Conservation (phyloP, 805 yeast species). For the Candida sanyiensis region DNA sequence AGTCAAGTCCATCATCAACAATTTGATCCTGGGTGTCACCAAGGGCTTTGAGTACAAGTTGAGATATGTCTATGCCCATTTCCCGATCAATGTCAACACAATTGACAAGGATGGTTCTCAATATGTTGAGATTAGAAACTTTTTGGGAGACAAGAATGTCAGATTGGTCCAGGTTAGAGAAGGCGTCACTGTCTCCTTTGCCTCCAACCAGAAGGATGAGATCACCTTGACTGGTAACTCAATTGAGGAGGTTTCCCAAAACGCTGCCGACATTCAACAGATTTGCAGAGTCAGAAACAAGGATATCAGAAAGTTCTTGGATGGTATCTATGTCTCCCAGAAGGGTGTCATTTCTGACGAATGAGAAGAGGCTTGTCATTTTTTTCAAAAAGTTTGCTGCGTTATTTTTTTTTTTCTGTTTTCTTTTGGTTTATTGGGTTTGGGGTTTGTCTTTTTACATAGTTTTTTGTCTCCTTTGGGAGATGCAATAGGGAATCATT, state of each 20-base stretch:
- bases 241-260: constrained; percentile 94
- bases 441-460: constrained; percentile 6
- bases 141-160: constrained; percentile 98
- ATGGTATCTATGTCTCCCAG: constrained; percentile 99
- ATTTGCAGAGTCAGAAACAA: constrained; percentile 98
- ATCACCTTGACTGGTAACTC: constrained; percentile 91
- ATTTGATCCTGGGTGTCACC: constrained; percentile 98
- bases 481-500: constrained; percentile 10
- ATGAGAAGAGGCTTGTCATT: constrained; percentile 15
- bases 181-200: constrained; percentile 83
- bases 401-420: background rate
- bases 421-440: background rate
- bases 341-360: constrained; percentile 75
- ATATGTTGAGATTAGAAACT: constrained; percentile 95
- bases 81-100: constrained; percentile 98
- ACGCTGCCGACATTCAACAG: constrained; percentile 98
- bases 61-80: constrained; percentile 99
- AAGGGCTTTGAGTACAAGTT: constrained; percentile 98
- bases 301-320: constrained; percentile 99
- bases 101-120: constrained; percentile 69
- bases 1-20: constrained; percentile 89
- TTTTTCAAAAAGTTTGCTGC: background rate
- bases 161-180: constrained; percentile 81
- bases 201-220: constrained; percentile 90
- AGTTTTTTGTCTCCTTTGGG: background rate